A percentile compares a stretch with the other conserved stretches of the same genome.
Evolutionary conservation across 768 basidiomycete genomes (phyloP).

Genomic region (Gloeostereum incarnatum): DNA sequence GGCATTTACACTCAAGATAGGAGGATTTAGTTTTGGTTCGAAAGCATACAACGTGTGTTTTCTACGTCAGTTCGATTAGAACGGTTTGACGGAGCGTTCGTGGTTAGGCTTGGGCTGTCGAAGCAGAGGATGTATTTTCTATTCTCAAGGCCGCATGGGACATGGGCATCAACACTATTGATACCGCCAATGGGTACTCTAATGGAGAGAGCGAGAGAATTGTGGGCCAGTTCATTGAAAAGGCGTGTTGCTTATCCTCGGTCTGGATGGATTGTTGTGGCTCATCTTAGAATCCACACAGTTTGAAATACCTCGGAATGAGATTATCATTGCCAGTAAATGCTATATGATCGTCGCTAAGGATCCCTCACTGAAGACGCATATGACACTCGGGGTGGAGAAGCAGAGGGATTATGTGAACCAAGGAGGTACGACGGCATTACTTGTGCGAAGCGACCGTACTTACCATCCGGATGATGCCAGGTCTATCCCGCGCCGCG

Average conservation of each 20-base stretch:
- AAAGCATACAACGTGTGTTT: constrained; percentile 15
- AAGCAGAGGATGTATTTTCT: not conserved
- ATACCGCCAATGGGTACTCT: constrained; percentile 15
- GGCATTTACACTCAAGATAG: constrained; percentile 16
- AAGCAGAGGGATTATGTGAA: constrained; percentile 9
- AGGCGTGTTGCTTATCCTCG: no score
- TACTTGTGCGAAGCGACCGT: no score
- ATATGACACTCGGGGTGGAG: not conserved
- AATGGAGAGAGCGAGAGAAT: constrained; percentile 26
- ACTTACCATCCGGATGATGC: not conserved
- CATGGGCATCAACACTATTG: constrained; percentile 17
- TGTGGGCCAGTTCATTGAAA: constrained; percentile 24
- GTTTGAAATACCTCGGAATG: no score
- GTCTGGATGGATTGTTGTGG: no score
- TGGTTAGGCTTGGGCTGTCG: not conserved
- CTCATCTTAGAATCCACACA: no score
- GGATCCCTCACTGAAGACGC: not conserved
- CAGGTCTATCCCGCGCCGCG: constrained; percentile 10
- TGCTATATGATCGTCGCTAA: constrained; percentile 9
- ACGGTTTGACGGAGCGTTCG: not conserved
- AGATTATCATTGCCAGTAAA: no score
- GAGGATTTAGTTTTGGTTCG: constrained; percentile 17
- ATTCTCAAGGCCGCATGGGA: constrained; percentile 30
- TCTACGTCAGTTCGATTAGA: not conserved
- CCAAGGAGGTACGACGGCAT: not conserved